Evolutionary conservation across 2,329 filamentous ascomycete species (phyloP).

Genomic region (Talaromyces sp.): DNA sequence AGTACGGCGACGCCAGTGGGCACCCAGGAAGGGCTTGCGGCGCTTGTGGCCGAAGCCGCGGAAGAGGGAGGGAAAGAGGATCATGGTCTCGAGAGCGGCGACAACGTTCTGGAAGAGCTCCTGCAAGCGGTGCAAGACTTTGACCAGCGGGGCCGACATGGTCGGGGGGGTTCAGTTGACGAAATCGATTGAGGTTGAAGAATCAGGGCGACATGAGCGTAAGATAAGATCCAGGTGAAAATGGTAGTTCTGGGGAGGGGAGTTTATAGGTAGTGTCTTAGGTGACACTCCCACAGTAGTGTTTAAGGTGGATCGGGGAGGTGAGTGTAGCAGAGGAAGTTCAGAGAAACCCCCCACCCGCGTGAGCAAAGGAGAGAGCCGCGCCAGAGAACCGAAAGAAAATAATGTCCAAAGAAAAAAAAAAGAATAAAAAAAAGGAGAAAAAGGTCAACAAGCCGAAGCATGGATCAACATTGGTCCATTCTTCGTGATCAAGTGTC

Average conservation of each 20-base stretch:
- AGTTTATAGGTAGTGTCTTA: conserved; percentile 14
- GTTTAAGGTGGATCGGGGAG: conserved; percentile 21
- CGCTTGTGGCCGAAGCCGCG: conserved; percentile 34
- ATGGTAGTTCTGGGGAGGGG: conserved; percentile 14
- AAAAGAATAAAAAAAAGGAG: conserved; percentile 2
- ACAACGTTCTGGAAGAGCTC: conserved; percentile 45
- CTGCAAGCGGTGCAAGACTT: conserved; percentile 45
- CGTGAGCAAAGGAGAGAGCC: conserved; percentile 6
- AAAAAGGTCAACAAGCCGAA: conserved; percentile 12
- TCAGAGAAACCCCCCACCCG: conserved; percentile 12
- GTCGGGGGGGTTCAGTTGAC: conserved; percentile 11
- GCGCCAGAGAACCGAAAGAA: conserved; percentile 1
- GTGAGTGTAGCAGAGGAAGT: conserved; percentile 16
- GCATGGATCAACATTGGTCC: conserved; percentile 33
- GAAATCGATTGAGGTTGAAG: conserved; percentile 3
- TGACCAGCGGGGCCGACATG: conserved; percentile 42
- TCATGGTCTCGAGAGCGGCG: conserved; percentile 43
- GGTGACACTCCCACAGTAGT: conserved; percentile 31
- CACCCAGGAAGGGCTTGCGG: conserved; percentile 36
- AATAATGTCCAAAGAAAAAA: neutral
- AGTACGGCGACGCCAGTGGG: conserved; percentile 39
- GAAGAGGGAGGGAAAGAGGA: conserved; percentile 45
- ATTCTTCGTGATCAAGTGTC: conserved; percentile 28
- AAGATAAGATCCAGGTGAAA: conserved; percentile 14
- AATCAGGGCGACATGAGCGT: conserved; percentile 16